phyloP scores from a whole-genome alignment of 208 protist species.

The Leishmania lainsoni region DNA sequence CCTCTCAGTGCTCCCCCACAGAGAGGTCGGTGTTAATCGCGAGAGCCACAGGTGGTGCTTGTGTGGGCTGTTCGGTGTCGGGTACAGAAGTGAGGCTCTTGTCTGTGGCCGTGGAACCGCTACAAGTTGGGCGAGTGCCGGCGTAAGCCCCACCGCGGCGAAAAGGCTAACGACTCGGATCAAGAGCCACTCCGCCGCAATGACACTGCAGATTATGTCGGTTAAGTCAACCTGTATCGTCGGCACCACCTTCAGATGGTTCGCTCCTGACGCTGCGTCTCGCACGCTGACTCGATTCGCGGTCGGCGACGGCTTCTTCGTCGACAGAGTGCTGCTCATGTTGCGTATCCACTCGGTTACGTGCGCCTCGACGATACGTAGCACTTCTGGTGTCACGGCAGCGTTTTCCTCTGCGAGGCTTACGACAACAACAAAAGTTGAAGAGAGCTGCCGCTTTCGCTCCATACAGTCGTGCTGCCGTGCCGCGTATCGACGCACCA shows the following conservation, averaged over 20 bases:
- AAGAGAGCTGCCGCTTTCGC: constrained; percentile 14
- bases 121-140: constrained; percentile 13
- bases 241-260: not conserved
- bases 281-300: constrained; percentile 5
- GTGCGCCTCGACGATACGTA: constrained; percentile 1
- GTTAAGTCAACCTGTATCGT: constrained; percentile 20
- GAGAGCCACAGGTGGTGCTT: not conserved
- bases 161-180: constrained; percentile 14
- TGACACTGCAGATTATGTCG: constrained; percentile 14
- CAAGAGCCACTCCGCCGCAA: constrained; percentile 33
- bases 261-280: not conserved
- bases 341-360: constrained; percentile 3
- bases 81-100: constrained; percentile 21
- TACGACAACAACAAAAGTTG: constrained; percentile 20
- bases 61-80: not conserved
- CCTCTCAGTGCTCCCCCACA: not conserved
- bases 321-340: not conserved
- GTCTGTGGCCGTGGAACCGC: constrained; percentile 11
- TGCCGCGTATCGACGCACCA: not conserved
- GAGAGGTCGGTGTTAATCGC: not conserved
- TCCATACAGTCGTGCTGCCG: not conserved
- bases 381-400: not conserved
- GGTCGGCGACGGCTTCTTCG: constrained; percentile 8
- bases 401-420: not conserved
- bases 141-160: constrained; percentile 9